Evolutionary conservation across 495 filamentous ascomycete species (phyloP), one percentile per base, ranked within the genome.

Genomic region (Penicillium mononematosum): DNA sequence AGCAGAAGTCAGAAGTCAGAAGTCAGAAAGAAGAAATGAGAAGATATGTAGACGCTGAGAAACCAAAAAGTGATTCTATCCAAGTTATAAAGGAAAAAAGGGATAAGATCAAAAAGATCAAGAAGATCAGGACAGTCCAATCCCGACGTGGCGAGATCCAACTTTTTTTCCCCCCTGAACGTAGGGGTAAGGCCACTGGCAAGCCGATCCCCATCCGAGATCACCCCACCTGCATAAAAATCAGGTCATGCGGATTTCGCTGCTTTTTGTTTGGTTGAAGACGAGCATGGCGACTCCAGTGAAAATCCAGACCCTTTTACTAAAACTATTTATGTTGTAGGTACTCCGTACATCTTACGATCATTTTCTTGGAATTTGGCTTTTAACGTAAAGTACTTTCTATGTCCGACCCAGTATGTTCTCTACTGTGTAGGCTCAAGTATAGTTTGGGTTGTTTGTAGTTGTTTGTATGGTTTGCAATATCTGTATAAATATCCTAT

Each of bases 71-170:
- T 38, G 36, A 38, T 32, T 29, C 24, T 45, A n/a, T 31, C 8
- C 10, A 16, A n/a, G 45, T 36, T 45, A 43, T 47, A 39, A 46
- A 17, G 29, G 29, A 29, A 46, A 39, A 48, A 50, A 47, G 24
- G 25, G 19, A 29, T 19, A 25, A 25, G 24, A 25, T 25, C 24
- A 25, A 25, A 0, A 25, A 42, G 20, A 41, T 41, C 16, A n/a
- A 39, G 55, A 31, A 31, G 31, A 45, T 44, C 45, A 29, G 43
- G 42, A 48, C 29, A 48, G 24, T 58, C 65, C 60, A 65, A 60
- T 70, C 67, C 70, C 70, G 70, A 69, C 66, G 74, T 76, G 74
- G 74, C 74, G 74, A 73, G 74, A 76, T 60, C 59, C 59, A 59
- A 43, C 59, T 61, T 55, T 62, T 52, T 19, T 54, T 48, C 5